A percentile compares a stretch with the other conserved stretches of the same genome.
phyloP scores from a whole-genome alignment of 441 rosid species.

The Syzygium syzygioides region DNA sequence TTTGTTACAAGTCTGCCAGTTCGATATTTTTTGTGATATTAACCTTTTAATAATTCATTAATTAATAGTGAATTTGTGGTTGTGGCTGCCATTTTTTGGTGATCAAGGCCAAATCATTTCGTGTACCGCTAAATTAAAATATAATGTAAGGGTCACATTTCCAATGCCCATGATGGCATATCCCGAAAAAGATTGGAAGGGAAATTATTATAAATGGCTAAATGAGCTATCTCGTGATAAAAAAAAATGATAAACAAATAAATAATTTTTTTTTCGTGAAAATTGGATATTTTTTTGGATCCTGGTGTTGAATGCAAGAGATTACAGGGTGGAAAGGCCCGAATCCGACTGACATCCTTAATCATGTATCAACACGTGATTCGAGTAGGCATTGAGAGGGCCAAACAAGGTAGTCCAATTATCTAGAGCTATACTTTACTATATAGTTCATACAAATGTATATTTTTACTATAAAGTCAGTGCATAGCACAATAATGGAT shows the following conservation, averaged over 20 bases:
- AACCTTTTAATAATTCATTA: background rate
- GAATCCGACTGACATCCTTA: background rate
- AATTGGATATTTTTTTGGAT: background rate
- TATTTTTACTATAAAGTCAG: too few relatives aligned
- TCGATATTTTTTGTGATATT: too few relatives aligned
- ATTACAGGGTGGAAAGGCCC: background rate
- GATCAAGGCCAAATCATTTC: background rate
- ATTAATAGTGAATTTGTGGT: background rate
- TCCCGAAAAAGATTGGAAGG: background rate
- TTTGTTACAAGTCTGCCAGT: rapidly evolving
- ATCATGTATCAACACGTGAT: background rate
- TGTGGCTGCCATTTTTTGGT: background rate
- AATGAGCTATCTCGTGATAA: background rate
- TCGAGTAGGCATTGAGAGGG: background rate
- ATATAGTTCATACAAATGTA: background rate
- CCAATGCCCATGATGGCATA: background rate
- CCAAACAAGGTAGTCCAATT: background rate
- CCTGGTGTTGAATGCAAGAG: background rate
- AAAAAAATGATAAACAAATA: background rate
- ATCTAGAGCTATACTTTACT: background rate
- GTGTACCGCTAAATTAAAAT: background rate
- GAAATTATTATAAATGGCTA: background rate
- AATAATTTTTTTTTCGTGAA: background rate
- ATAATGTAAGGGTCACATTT: background rate
- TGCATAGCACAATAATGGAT: too few relatives aligned